Evolutionary conservation across 345 rosid species (phyloP), one percentile per base, ranked within the genome.

Genomic region (Corchorus olitorius): DNA sequence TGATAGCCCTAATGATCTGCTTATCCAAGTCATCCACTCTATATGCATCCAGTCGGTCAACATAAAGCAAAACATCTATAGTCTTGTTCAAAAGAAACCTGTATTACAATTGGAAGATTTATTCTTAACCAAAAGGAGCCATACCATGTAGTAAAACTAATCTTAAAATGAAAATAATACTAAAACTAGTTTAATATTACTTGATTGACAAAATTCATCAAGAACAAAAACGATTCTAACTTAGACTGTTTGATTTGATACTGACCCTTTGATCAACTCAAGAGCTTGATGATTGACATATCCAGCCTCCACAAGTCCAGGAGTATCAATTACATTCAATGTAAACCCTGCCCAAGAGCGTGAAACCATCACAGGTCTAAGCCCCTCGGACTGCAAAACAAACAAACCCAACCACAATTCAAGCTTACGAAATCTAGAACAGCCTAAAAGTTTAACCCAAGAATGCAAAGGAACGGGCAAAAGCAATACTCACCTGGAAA

Each of bases 21-120:
- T 74, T 93, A 77, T 93, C 97, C 83, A 93, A 76, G 80, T 91
- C 97, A 87, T 92, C 97, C 8, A 92, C 97, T 90, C 97, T 88
- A 84, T 92, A 92, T 39, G 91, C 90, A 78, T 92, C 95, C 81
- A 92, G 83, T 67, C 93, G 93, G 72, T 89, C 95, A 79, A 91
- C 91, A 78, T 83, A 90, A 70, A 92, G 90, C 83, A 92, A 79
- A 43, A 88, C 90, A 87, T 89, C 88, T 78, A 92, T 87, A 37
- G 88, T 91, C 85, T 87, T 92, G 79, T 88, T 89, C 88, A 92
- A 84, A 74, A 92, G 91, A 81, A 92, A 91, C 84, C 95, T 90
- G 89, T 80, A 81, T 22, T 2, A 45, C 3, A 20, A 76, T 10
- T 54, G 58, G 55, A 75, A 59, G 56, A 73, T 73, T 35, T 37